Evolutionary conservation across 2,329 filamentous ascomycete species (phyloP), one percentile per base, ranked within the genome.

Genomic region (Rutstroemia sp.): DNA sequence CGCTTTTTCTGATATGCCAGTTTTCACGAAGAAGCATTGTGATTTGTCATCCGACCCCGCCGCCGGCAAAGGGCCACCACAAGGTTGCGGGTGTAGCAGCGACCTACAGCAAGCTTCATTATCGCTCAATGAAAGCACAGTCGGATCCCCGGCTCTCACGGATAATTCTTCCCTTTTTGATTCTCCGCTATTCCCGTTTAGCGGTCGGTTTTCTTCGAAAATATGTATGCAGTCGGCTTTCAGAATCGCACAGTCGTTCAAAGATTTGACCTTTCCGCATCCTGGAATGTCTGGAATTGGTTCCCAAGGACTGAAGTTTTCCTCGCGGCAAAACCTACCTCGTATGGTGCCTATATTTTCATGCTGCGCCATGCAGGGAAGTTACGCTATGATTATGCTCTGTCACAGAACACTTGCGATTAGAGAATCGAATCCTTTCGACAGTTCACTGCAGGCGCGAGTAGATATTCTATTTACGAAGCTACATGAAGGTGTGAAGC

Each of bases 11-110:
- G 76, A 79, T 59, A 67, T 74, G 5, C 76, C 77, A 2, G 70
- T 79, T 19, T 80, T 80, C 62, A 69, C 71, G 0, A 71, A 71
- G 27, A 76, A 75, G 54, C 74, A 78, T 60, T 80, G 77, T 64
- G 77, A 79, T 56, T 70, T 79, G 69, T 57, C 60, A 25, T 45
- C 58, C 16, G 48, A 45, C 10, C 51, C 19, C 17, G 16, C 45
- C 17, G 37, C 25, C 19, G 37, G 30, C 2, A n/a, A 49, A 2
- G 17, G 38, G 5, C 55, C 34, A 41, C 47, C 25, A 41, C 46
- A 12, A 49, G 52, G 27, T n/a, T 54, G 52, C 25, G 45, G 44
- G 27, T 54, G 52, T 12, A 42, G 45, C 45, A 54, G 27, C 9
- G 39, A 42, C 19, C 14, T 54, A 41, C 45, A 54, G 30, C 42